Evolutionary conservation across 192 early-diverging fungal species (phyloP), one percentile per base, ranked within the genome.

Genomic region (Spizellomyces sp.): DNA sequence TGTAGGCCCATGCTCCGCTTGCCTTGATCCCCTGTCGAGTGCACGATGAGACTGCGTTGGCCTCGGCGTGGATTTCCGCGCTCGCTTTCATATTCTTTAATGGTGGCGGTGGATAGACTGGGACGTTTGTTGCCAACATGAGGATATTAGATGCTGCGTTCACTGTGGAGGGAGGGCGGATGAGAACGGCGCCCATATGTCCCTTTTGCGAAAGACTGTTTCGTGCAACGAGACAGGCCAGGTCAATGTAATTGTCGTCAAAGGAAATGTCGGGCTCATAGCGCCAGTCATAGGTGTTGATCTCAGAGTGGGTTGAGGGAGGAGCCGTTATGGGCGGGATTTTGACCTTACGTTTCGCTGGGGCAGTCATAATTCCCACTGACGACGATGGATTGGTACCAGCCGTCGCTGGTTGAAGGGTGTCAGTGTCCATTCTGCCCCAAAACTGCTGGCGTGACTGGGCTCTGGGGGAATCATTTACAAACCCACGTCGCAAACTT

Each of bases 1-100:
- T 43, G 48, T 68, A 75, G 6, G 55, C 45, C 60, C 64, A 67
- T 9, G 66, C 52, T 19, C 73, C 73, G 9, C 43, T 22, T 5
- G 48, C 41, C 9, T 65, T 6, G 17, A 56, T n/a, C 5, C 73
- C 73, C 5, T 19, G 5, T 14, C 73, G 52, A 45, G 73, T 65
- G 41, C 45, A 58, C 8, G 9, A 9, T 10, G 59, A 15, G 7
- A 75, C 17, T 22, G 42, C 57, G 3, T 45, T 19, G 12, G 46
- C 60, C 52, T 75, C 73, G 12, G 73, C 73, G 73, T 75, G 73
- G 48, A 75, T 75, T 55, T 75, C 73, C 0, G 62, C 46, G 9
- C 21, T 21, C 1, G 58, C 52, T 22, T 67, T 66, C 47, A 75
- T 19, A 9, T 57, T 55, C 36, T 67, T 69, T 17, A n/a, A 41